These are phyloP conservation scores for Globisporangium irregulare DNA, from an alignment of 352 stramenopile genomes.

Conservation along the genomic window DNA sequence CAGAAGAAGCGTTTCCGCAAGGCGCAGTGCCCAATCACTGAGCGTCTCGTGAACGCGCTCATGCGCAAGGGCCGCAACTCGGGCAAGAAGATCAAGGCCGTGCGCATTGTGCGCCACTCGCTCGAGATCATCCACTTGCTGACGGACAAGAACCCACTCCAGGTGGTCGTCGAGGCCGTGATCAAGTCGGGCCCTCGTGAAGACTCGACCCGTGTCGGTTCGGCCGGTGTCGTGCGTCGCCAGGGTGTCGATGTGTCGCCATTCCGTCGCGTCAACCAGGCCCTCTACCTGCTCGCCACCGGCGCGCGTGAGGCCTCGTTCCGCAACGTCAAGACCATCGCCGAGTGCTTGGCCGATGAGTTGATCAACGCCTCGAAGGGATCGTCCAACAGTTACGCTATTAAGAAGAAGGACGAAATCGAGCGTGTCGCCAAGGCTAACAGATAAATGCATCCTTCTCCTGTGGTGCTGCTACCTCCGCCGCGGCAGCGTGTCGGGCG, in stretches of 20 bases:
- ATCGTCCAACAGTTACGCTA: conserved; percentile 99
- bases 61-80: conserved; percentile 99
- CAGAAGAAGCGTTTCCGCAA: conserved; percentile 99
- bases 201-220: conserved; percentile 99
- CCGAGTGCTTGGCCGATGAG: conserved; percentile 99
- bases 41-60: conserved; percentile 96
- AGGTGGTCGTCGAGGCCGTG: conserved; percentile 93
- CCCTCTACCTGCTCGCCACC: conserved; percentile 98
- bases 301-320: conserved; percentile 98
- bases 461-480: conserved; percentile 3
- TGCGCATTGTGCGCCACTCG: conserved; percentile 98
- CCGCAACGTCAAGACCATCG: conserved; percentile 99
- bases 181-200: conserved; percentile 97
- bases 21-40: conserved; percentile 98
- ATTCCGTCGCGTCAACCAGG: conserved; percentile 99
- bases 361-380: conserved; percentile 99
- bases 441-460: conserved; percentile 91
- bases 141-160: conserved; percentile 99
- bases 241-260: conserved; percentile 99
- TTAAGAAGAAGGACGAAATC: conserved; percentile 99
- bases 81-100: conserved; percentile 99
- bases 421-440: conserved; percentile 99
- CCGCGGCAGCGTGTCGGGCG: neutral
- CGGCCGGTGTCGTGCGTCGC: conserved; percentile 98
- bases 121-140: conserved; percentile 99